Evolutionary conservation across 768 basidiomycete species (phyloP).

Genomic region (Mycena vulgaris): DNA sequence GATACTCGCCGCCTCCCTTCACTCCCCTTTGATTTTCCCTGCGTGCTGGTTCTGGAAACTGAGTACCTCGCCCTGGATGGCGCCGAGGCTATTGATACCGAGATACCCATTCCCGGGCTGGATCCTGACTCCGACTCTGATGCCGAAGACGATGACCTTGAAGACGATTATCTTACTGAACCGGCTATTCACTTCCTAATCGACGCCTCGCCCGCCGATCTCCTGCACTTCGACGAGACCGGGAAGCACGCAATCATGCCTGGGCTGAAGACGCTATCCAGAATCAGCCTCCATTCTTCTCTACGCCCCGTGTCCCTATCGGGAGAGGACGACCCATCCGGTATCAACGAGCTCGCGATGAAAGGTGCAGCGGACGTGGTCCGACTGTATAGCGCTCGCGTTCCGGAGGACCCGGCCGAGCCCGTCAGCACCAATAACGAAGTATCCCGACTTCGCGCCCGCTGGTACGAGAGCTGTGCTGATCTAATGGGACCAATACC

Average conservation of each 20-base stretch:
- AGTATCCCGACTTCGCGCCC: neutral
- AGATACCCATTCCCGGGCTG: no score
- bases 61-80: no score
- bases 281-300: neutral
- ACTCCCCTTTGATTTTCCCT: no score
- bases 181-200: neutral
- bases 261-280: no score
- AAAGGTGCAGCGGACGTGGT: neutral
- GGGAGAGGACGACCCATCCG: neutral
- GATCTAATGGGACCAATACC: slow-evolving; percentile 39
- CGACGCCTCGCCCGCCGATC: neutral
- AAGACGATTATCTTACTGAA: no score
- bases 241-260: no score
- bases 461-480: slow-evolving; percentile 28
- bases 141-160: no score
- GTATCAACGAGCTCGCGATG: neutral
- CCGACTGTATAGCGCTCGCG: neutral
- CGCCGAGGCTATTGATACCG: no score
- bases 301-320: neutral
- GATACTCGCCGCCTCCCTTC: no score
- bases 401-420: neutral
- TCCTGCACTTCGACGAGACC: neutral
- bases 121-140: neutral
- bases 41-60: no score
- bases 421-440: neutral